Evolutionary conservation across 2,329 filamentous ascomycete genomes (phyloP).

Genomic region (Samsoniella hepiali): DNA sequence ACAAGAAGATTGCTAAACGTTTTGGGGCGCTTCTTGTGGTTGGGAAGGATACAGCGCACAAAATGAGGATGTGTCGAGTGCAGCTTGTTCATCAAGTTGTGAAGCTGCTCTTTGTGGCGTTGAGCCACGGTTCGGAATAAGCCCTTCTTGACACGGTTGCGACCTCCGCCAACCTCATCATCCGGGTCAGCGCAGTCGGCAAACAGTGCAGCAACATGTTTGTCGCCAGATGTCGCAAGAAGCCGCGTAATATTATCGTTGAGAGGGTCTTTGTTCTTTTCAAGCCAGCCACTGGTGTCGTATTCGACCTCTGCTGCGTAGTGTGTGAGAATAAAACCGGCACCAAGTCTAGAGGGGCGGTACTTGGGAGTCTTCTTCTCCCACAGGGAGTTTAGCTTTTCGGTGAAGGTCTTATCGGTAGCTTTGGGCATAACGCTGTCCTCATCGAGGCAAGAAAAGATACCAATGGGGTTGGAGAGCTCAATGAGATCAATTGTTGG

Average conservation of each 20-base stretch:
- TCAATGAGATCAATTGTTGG: constrained; percentile 98
- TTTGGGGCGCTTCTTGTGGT: constrained; percentile 96
- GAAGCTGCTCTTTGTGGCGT: constrained; percentile 95
- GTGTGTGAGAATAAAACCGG: constrained; percentile 94
- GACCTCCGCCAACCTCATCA: constrained; percentile 64
- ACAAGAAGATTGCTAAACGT: constrained; percentile 90
- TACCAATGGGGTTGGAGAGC: constrained; percentile 92
- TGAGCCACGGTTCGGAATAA: constrained; percentile 96
- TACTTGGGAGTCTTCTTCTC: constrained; percentile 96
- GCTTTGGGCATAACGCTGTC: constrained; percentile 99
- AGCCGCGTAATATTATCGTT: constrained; percentile 96
- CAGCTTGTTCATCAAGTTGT: constrained; percentile 89
- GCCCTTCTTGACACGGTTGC: constrained; percentile 90
- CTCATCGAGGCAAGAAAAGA: constrained; percentile 97
- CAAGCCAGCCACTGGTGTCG: constrained; percentile 88
- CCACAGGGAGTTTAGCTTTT: constrained; percentile 96
- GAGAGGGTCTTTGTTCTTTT: constrained; percentile 98
- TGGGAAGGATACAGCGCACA: constrained; percentile 94
- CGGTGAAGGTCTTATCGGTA: constrained; percentile 93
- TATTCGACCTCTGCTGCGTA: constrained; percentile 99
- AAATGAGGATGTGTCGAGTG: constrained; percentile 98
- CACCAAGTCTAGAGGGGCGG: constrained; percentile 77
- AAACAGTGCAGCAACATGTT: constrained; percentile 81
- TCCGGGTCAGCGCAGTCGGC: constrained; percentile 80
- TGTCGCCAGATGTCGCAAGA: constrained; percentile 75